These are phyloP conservation scores for Ophioceras dolichostomum DNA, from an alignment of 2,329 filamentous ascomycete genomes.

Conservation along the genomic window DNA sequence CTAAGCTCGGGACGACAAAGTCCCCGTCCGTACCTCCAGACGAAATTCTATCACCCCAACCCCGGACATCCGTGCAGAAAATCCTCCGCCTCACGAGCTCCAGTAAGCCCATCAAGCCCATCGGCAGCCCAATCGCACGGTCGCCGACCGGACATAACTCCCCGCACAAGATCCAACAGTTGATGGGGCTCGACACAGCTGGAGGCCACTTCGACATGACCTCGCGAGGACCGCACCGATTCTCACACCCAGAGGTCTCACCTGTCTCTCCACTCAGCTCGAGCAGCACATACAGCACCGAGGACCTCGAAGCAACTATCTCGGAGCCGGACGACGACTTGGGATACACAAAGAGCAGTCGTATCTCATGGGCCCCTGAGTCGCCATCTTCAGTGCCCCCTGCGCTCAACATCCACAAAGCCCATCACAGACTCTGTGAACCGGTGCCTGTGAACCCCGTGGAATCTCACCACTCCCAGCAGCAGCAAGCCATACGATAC, in stretches of 20 bases:
- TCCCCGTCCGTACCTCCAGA: conserved; percentile 2
- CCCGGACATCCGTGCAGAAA: conserved; percentile 8
- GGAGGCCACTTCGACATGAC: conserved; percentile 1
- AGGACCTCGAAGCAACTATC: conserved; percentile 7
- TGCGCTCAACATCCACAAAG: neutral
- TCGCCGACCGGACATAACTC: conserved; percentile 17
- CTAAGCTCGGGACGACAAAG: conserved; percentile 1
- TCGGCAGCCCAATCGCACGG: conserved; percentile 3
- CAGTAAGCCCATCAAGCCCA: conserved; percentile 2
- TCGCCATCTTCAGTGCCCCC: neutral
- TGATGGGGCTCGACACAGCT: conserved; percentile 24
- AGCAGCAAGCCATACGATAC: neutral
- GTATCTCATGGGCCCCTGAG: conserved; percentile 1
- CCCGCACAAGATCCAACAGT: conserved; percentile 25
- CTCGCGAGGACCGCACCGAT: neutral
- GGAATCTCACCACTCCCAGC: conserved; percentile 3
- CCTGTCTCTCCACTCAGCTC: conserved; percentile 7
- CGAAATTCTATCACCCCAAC: conserved; percentile 10
- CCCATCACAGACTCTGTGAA: neutral
- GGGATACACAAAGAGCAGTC: neutral
- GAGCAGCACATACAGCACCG: conserved; percentile 8
- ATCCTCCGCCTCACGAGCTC: conserved; percentile 8
- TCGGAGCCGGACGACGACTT: conserved; percentile 8
- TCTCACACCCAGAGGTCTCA: conserved; percentile 5
- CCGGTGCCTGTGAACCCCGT: conserved; percentile 9